phyloP scores from a whole-genome alignment of 495 filamentous ascomycete species.

The Penicillium ochrochloron region DNA sequence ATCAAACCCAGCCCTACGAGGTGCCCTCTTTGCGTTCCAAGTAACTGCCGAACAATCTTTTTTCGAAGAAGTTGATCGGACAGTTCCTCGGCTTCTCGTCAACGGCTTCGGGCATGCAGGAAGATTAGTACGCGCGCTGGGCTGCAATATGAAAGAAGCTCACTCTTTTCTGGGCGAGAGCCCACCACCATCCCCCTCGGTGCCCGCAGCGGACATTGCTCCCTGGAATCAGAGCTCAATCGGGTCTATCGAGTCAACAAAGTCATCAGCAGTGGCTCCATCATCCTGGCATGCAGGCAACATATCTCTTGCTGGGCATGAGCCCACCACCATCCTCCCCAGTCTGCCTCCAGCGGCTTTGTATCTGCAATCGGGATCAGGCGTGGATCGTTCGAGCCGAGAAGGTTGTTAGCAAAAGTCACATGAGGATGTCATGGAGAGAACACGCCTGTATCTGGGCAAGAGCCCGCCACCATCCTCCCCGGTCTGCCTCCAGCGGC shows the following conservation, averaged over 20 bases:
- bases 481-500: slow-evolving; percentile 4
- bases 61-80: neutral
- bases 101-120: neutral
- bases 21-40: neutral
- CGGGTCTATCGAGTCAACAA: neutral
- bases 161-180: neutral
- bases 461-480: slow-evolving; percentile 2
- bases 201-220: neutral
- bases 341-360: neutral
- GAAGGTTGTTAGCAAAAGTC: neutral
- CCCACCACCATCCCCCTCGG: neutral
- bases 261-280: neutral
- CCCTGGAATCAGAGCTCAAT: neutral
- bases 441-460: neutral
- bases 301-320: neutral
- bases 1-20: neutral
- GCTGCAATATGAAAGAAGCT: neutral
- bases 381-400: neutral
- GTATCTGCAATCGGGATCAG: neutral
- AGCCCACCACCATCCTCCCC: slow-evolving; percentile 7
- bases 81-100: neutral
- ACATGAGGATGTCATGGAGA: neutral
- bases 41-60: neutral
- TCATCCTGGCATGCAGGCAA: neutral
- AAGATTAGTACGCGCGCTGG: neutral